Evolutionary conservation across 768 basidiomycete species (phyloP), one percentile per base, ranked within the genome.

Genomic region (Rhodotorula diobovata): DNA sequence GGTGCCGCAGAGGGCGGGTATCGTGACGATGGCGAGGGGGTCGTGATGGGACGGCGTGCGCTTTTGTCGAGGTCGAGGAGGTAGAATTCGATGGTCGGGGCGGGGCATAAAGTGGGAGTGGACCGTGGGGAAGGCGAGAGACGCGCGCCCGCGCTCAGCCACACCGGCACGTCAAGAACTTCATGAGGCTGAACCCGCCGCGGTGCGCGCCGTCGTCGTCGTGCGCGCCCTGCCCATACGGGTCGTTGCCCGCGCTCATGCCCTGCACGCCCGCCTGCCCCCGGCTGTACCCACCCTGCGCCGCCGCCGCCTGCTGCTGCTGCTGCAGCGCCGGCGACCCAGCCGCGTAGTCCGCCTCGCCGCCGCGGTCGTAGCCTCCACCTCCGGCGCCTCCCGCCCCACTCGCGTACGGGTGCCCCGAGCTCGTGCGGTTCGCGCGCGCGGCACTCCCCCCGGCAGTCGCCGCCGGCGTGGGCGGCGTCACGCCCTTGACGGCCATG

Each of bases 111-210:
- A 43, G 6, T 12, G 6, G 18, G 30, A 4, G n/a, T 28, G 25
- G 51, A 15, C 10, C n/a, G 12, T 28, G 51, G 16, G 28, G 21
- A 53, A 8, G 30, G 7, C 28, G 25, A 21, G 32, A 20, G 54
- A 16, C 11, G 54, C 18, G 54, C 16, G 34, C 15, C 5, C 30
- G 34, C 11, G 45, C 34, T 70, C 50, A 78, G 25, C 66, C 71
- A 48, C 78, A 78, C 35, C 76, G 68, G 73, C 78, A 78, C 21
- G 76, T 75, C 41, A 78, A 35, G 50, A 78, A 53, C 43, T 71
- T 68, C 23, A 74, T 55, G 57, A 78, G 61, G 34, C 65, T 71
- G 68, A 71, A 70, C 34, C 74, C 67, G n/a, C 76, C 76, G 16
- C 60, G 32, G n/a, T 67, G 66, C 18, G 68, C 53, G 16, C 58